These are phyloP conservation scores for Haematococcus lacustris DNA, from an alignment of 139 green algal genomes.

Conservation along the genomic window DNA sequence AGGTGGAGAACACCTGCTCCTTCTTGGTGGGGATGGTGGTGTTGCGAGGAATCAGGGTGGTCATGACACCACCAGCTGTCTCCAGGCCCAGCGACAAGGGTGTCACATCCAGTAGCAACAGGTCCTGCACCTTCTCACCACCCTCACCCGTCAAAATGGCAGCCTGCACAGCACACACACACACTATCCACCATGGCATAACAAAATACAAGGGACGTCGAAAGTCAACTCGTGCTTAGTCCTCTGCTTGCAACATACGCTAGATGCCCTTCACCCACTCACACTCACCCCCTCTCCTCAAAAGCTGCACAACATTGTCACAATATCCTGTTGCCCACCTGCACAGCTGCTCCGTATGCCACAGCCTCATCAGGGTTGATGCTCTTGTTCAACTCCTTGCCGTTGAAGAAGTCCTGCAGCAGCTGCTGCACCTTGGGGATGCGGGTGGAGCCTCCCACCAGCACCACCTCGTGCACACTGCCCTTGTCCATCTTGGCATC, in stretches of 20 bases:
- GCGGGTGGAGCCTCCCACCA: conserved; percentile 90
- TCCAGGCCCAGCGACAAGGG: conserved; percentile 89
- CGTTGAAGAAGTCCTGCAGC: conserved; percentile 57
- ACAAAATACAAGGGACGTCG: too few relatives aligned
- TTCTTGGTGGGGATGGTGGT: conserved; percentile 96
- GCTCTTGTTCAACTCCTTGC: conserved; percentile 95
- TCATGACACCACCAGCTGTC: conserved; percentile 68
- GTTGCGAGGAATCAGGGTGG: conserved; percentile 85
- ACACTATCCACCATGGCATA: too few relatives aligned
- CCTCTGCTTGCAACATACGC: too few relatives aligned
- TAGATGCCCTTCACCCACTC: too few relatives aligned
- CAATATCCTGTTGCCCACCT: too few relatives aligned
- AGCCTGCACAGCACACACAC: too few relatives aligned
- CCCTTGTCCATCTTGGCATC: conserved; percentile 84
- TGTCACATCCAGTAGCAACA: conserved; percentile 91
- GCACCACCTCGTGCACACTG: conserved; percentile 79
- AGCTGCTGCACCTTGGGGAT: conserved; percentile 96
- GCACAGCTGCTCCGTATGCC: conserved; percentile 90
- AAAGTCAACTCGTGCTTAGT: too few relatives aligned
- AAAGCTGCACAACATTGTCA: too few relatives aligned
- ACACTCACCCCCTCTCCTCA: too few relatives aligned
- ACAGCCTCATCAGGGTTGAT: conserved; percentile 98
- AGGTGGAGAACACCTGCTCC: conserved; percentile 96
- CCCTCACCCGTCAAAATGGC: conserved; percentile 84
- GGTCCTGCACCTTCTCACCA: conserved; percentile 88